Conservation (phyloP, 768 basidiomycete genomes). For the Suillus luteus region DNA sequence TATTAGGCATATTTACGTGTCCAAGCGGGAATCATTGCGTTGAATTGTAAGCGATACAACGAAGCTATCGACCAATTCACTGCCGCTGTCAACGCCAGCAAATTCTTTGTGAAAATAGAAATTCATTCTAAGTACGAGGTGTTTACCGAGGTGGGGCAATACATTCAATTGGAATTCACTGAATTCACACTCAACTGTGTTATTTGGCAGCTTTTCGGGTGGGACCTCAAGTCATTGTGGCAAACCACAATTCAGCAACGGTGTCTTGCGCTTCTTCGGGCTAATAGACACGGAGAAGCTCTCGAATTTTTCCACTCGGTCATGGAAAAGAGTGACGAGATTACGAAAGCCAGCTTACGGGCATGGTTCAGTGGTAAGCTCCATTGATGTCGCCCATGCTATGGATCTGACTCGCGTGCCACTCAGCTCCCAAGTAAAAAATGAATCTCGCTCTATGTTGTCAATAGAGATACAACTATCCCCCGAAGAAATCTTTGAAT, state of each 20-base stretch:
- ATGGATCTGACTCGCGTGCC: background rate
- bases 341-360: background rate
- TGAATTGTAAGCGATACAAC: background rate
- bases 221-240: background rate
- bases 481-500: background rate
- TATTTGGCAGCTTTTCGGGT: background rate
- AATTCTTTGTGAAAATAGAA: background rate
- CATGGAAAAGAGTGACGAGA: background rate
- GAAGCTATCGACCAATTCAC: background rate
- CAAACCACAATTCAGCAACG: background rate
- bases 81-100: background rate
- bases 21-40: background rate
- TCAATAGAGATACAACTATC: background rate
- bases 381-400: background rate
- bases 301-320: background rate
- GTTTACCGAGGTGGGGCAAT: background rate
- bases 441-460: background rate
- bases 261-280: background rate
- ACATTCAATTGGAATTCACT: background rate
- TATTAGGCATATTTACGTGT: background rate
- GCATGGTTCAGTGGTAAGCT: background rate
- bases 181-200: background rate
- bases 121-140: background rate
- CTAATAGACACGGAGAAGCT: background rate
- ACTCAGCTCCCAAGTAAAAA: background rate